Evolutionary conservation across 441 rosid genomes (phyloP).

Genomic region (Manihot esculenta): DNA sequence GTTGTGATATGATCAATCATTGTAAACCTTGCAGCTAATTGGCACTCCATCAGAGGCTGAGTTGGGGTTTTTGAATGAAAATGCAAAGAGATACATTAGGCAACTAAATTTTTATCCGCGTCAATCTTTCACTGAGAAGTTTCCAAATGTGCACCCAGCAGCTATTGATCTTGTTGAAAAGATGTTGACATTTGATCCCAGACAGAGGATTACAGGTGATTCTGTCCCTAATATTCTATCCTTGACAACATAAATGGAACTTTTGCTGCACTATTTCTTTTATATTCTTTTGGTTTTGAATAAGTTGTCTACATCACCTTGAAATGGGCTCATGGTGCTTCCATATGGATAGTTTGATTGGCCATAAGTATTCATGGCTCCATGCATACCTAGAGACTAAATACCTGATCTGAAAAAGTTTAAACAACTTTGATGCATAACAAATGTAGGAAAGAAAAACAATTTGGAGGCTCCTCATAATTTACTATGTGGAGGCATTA

Average conservation of each 20-base stretch:
- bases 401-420: background rate
- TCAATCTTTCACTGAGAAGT: conserved; percentile 72
- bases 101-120: conserved; percentile 53
- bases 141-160: conserved; percentile 56
- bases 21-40: conserved; percentile 52
- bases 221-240: background rate
- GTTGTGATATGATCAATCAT: background rate
- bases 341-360: background rate
- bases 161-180: conserved; percentile 83
- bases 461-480: background rate
- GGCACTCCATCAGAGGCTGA: conserved; percentile 88
- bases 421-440: background rate
- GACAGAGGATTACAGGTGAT: conserved; percentile 73
- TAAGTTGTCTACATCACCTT: background rate
- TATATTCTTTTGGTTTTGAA: background rate
- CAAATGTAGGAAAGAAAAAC: conserved; percentile 1
- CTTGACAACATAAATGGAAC: background rate
- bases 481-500: no score
- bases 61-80: conserved; percentile 63
- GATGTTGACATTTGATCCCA: conserved; percentile 88
- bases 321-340: background rate
- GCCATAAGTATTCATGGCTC: background rate
- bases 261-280: background rate
- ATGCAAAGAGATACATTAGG: conserved; percentile 67
- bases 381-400: background rate